Evolutionary conservation across 2,329 filamentous ascomycete genomes (phyloP).

Genomic region (Pseudocercospora crystallina): DNA sequence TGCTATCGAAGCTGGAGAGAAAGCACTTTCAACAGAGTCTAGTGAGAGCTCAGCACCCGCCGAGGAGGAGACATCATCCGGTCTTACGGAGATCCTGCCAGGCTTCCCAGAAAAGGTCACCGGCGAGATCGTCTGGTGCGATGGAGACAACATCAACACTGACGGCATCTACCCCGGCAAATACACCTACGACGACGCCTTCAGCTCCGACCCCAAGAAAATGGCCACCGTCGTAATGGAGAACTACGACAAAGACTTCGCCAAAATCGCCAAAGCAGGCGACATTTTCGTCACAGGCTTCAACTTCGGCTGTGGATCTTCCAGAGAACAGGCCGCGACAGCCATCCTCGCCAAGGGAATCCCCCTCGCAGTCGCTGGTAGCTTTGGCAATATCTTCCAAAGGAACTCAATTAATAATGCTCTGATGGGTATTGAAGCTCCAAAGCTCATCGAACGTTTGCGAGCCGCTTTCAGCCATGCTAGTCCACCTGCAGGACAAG

Average conservation of each 20-base stretch:
- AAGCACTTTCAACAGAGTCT: constrained; percentile 39
- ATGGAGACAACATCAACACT: constrained; percentile 85
- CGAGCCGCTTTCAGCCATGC: constrained; percentile 56
- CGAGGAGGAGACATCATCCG: constrained; percentile 30
- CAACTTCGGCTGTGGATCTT: constrained; percentile 84
- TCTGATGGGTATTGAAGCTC: constrained; percentile 69
- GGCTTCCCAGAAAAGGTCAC: constrained; percentile 81
- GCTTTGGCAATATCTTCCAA: constrained; percentile 81
- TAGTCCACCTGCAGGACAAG: constrained; percentile 16
- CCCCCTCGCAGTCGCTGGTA: constrained; percentile 75
- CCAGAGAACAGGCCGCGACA: constrained; percentile 84
- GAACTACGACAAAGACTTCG: constrained; percentile 82
- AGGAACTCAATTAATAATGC: constrained; percentile 80
- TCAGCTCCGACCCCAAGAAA: constrained; percentile 67
- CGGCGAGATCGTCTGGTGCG: constrained; percentile 86
- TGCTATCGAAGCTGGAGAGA: constrained; percentile 57
- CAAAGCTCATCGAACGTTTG: constrained; percentile 64
- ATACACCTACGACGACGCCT: constrained; percentile 87
- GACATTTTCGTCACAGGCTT: constrained; percentile 85
- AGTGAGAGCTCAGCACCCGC: constrained; percentile 32
- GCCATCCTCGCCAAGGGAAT: constrained; percentile 79
- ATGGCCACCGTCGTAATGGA: constrained; percentile 93
- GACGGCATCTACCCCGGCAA: constrained; percentile 91
- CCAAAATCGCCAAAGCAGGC: constrained; percentile 59
- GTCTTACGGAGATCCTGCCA: constrained; percentile 69